Conservation (phyloP, 2,329 filamentous ascomycete species). For the Mariannaea sp. region DNA sequence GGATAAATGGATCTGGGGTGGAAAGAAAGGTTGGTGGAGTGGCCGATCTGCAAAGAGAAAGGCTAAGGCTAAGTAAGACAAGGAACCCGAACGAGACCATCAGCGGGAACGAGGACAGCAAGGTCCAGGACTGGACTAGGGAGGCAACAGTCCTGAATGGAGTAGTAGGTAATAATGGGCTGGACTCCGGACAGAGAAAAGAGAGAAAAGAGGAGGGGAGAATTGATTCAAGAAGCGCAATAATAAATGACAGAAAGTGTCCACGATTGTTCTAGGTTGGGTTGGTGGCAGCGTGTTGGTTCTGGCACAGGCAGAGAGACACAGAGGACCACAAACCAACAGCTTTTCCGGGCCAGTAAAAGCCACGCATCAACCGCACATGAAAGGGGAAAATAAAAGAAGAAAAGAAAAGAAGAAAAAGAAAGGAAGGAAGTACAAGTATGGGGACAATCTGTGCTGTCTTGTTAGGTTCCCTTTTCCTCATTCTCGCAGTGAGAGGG, state of each 20-base stretch:
- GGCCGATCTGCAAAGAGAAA: too few relatives aligned
- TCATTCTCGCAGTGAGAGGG: background rate
- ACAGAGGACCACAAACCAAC: too few relatives aligned
- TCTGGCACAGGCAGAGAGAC: too few relatives aligned
- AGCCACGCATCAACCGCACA: background rate
- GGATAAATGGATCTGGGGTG: background rate
- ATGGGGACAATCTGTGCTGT: too few relatives aligned
- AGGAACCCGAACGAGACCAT: background rate
- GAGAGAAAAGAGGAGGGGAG: background rate
- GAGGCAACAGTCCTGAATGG: background rate
- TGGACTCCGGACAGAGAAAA: too few relatives aligned
- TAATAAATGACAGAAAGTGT: background rate
- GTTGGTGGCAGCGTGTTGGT: too few relatives aligned
- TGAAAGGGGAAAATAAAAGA: background rate
- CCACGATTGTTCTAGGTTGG: too few relatives aligned
- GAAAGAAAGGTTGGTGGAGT: background rate
- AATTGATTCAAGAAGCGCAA: too few relatives aligned
- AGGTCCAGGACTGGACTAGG: background rate
- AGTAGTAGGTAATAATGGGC: too few relatives aligned
- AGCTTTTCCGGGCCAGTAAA: too few relatives aligned
- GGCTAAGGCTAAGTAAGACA: slow-evolving; percentile 1
- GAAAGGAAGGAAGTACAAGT: too few relatives aligned
- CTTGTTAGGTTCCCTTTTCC: background rate
- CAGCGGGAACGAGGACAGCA: slow-evolving; percentile 4
- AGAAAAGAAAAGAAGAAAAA: too few relatives aligned